Percentiles rank a stretch among this genome's conserved stretches.
Evolutionary conservation across 1,139 yeast species (phyloP).

Genomic region (Blastobotrys capitulatus): DNA sequence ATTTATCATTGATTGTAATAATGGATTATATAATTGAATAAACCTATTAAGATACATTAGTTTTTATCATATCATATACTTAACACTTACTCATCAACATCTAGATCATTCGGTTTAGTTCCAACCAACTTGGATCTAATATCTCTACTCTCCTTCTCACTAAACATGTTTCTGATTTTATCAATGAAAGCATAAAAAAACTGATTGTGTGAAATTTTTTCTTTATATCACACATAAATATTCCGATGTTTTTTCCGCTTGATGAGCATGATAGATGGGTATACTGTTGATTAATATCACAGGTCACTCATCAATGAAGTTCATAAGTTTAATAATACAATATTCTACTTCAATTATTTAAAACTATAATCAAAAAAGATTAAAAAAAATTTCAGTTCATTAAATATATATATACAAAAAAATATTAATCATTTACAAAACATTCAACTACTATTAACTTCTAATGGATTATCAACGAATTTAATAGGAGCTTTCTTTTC

Average conservation of each 20-base stretch:
- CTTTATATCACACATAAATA: too few relatives aligned
- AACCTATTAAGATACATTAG: slow-evolving; percentile 14
- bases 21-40: slow-evolving; percentile 15
- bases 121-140: slow-evolving; percentile 17
- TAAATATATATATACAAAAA: not conserved
- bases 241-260: too few relatives aligned
- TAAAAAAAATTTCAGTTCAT: too few relatives aligned
- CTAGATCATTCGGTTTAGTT: slow-evolving; percentile 18
- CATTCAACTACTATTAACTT: not conserved
- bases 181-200: too few relatives aligned
- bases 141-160: slow-evolving; percentile 10
- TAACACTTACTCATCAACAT: slow-evolving; percentile 17
- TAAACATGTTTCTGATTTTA: slow-evolving; percentile 4
- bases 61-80: not conserved
- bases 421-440: not conserved
- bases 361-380: too few relatives aligned
- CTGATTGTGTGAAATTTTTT: too few relatives aligned
- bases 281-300: too few relatives aligned
- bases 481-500: slow-evolving; percentile 19
- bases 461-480: slow-evolving; percentile 23
- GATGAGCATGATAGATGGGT: too few relatives aligned
- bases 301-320: too few relatives aligned
- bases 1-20: slow-evolving; percentile 20
- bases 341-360: too few relatives aligned
- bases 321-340: too few relatives aligned